Base-by-base conservation (phyloP, 805 yeast species). In the Danielia oregonensis region DNA sequence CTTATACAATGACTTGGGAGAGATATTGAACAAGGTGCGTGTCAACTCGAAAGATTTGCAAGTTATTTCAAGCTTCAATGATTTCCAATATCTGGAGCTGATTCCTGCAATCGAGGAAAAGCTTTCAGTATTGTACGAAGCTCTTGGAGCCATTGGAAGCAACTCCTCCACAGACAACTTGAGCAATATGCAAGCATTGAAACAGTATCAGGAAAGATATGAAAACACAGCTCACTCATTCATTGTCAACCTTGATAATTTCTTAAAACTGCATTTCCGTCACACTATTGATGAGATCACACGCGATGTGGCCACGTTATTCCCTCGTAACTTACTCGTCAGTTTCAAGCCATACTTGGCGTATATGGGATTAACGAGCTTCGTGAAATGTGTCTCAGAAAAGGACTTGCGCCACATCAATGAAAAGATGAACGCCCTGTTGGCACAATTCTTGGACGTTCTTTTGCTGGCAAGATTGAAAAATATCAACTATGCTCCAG, bases 181-280 rank as follows among this genome's bases (percentile, higher is more conserved):
- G 39, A 77, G 79, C 24, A 70, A 74, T 13, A 82, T 87, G 86
- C 68, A 70, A 37, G 94, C 94, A 0, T 65, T 86, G 39, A 70
- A 69, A 40, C 87, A 85, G 48, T 79, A 82, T 49, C 72, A 78
- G 38, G 61, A 66, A 11, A 70, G 65, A 4, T 85, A 82, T 51
- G 86, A 80, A 46, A 53, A 60, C 14, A 78, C 78, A 1, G 68
- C 82, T 1, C 47, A 52, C 2, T 57, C 63, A 4, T 84, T 87
- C 49, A 54, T 76, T 22, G 55, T 51, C 13, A 66, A 73, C 40
- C 68, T 77, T 37, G 65, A 52, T 10, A 42, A 32, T 2, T 78
- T 70, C 32, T 43, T 65, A 22, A 45, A 50, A 17, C 32, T 31
- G 3, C 52, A 56, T 31, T 59, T 80, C 41, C 62, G 60, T 10